phyloP scores from a whole-genome alignment of 2,329 filamentous ascomycete genomes.

The Chaetomium sp. region DNA sequence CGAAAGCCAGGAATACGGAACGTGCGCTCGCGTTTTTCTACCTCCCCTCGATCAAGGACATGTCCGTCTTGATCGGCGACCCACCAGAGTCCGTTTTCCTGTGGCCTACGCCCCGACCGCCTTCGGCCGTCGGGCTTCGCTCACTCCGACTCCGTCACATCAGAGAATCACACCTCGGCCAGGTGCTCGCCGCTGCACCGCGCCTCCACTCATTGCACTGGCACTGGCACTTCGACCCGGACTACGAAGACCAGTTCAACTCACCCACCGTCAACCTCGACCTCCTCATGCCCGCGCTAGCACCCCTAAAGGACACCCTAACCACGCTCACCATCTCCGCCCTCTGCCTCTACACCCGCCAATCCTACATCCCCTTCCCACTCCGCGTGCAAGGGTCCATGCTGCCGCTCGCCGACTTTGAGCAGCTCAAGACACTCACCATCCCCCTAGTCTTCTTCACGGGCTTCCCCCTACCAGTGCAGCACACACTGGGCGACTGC shows the following conservation, averaged over 20 bases:
- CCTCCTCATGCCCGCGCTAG: background rate
- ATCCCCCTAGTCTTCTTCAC: background rate
- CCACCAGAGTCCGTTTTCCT: background rate
- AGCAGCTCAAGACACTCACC: background rate
- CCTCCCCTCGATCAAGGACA: background rate
- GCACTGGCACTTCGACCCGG: background rate
- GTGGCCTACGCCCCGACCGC: background rate
- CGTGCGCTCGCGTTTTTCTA: background rate
- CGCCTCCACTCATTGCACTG: background rate
- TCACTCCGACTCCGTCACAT: background rate
- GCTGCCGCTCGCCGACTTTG: background rate
- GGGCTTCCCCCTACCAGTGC: background rate
- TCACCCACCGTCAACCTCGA: background rate
- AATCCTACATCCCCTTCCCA: background rate
- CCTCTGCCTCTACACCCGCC: background rate
- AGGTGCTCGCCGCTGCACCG: background rate
- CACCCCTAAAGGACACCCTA: background rate
- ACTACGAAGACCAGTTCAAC: background rate
- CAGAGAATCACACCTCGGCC: background rate
- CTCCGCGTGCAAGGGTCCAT: background rate
- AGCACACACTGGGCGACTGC: background rate
- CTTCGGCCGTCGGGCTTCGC: background rate
- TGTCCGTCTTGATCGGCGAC: background rate
- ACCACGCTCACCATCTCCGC: background rate
- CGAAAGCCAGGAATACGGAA: background rate